These are phyloP conservation scores for Protostelium mycophagum DNA, from an alignment of 78 protist genomes.

Conservation along the genomic window DNA sequence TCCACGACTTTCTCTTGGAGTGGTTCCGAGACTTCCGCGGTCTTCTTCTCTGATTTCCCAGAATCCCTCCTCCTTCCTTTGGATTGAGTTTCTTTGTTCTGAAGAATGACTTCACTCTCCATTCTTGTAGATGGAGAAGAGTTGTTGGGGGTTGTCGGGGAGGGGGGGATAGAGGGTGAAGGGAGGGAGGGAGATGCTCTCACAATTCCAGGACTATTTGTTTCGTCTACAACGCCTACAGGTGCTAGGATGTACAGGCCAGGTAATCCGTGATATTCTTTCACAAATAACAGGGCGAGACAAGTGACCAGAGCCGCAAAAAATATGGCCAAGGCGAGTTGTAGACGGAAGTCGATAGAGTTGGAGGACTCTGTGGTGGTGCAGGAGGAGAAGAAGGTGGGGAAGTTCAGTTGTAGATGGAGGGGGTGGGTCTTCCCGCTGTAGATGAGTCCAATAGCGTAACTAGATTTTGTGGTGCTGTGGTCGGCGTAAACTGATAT, in stretches of 20 bases:
- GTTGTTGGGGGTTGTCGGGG: no score
- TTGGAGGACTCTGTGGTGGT: neutral
- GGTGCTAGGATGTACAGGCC: neutral
- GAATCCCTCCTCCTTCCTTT: neutral
- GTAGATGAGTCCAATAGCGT: neutral
- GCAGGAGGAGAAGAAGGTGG: neutral
- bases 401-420: neutral
- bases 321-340: neutral
- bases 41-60: neutral
- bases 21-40: no score
- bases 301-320: neutral
- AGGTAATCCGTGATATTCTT: neutral
- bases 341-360: neutral
- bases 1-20: no score
- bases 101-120: no score
- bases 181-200: no score
- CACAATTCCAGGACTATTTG: no score
- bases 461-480: neutral
- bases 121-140: neutral
- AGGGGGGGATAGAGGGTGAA: no score
- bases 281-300: neutral
- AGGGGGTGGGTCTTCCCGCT: neutral
- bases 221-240: no score
- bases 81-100: neutral
- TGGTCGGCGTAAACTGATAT: neutral